Percentiles rank a stretch among this genome's conserved stretches.
These are phyloP conservation scores for Blastocystis sp. DNA, from an alignment of 352 stramenopile species.

Conservation along the genomic window DNA sequence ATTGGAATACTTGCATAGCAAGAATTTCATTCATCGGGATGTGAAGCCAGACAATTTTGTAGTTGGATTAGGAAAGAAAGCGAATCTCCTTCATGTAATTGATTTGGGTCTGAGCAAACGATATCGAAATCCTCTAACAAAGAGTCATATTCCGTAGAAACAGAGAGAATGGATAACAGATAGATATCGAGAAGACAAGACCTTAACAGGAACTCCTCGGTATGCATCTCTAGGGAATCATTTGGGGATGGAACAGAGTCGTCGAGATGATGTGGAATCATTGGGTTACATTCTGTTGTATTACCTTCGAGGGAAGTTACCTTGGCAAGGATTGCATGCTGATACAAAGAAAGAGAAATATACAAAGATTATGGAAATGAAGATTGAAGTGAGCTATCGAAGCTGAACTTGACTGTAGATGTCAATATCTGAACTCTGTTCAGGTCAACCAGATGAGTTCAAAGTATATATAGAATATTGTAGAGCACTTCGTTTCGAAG, in stretches of 20 bases:
- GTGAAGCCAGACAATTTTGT: conserved; percentile 92
- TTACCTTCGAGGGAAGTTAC: conserved; percentile 82
- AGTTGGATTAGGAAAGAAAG: conserved; percentile 79
- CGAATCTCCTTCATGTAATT: conserved; percentile 85
- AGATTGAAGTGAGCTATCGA: conserved; percentile 69
- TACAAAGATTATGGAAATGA: conserved; percentile 86
- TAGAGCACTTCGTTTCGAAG: conserved; percentile 83
- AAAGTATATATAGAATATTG: conserved; percentile 75
- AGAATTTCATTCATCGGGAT: conserved; percentile 86
- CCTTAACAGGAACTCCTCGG: conserved; percentile 82
- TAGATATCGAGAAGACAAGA: conserved; percentile 85
- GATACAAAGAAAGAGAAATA: conserved; percentile 93
- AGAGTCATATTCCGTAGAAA: conserved; percentile 80
- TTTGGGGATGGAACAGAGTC: conserved; percentile 84
- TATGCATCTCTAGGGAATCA: conserved; percentile 88
- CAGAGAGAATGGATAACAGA: conserved; percentile 65
- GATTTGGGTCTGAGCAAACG: conserved; percentile 87
- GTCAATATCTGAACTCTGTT: conserved; percentile 67
- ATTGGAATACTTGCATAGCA: conserved; percentile 86
- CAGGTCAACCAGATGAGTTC: conserved; percentile 69
- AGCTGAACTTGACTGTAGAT: conserved; percentile 44
- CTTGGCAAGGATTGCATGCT: conserved; percentile 86
- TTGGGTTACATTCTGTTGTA: conserved; percentile 87
- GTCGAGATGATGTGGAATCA: conserved; percentile 84
- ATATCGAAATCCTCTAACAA: conserved; percentile 82